Percentiles rank a stretch among this genome's conserved stretches.
phyloP scores from a whole-genome alignment of 2,329 filamentous ascomycete species.

The Pseudomassariella vexata region DNA sequence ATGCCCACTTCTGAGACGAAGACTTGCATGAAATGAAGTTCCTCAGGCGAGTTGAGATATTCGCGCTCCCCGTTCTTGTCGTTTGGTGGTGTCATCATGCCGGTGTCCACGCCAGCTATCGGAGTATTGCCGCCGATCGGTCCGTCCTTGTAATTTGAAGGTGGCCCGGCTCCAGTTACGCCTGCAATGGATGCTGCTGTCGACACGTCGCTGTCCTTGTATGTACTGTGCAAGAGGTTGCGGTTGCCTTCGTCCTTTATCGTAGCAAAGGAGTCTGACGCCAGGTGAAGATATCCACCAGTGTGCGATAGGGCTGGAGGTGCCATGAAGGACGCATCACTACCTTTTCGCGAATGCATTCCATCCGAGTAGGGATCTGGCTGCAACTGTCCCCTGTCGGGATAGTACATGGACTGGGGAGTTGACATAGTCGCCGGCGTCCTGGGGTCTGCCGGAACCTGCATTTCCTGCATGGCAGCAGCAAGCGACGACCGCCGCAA shows the following conservation, averaged over 20 bases:
- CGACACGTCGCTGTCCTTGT: slow-evolving; percentile 30
- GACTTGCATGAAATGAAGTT: slow-evolving; percentile 83
- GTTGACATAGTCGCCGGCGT: slow-evolving; percentile 16
- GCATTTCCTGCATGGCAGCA: slow-evolving; percentile 14
- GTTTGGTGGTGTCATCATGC: slow-evolving; percentile 33
- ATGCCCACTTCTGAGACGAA: slow-evolving; percentile 86
- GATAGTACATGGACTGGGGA: slow-evolving; percentile 19
- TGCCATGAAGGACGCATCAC: slow-evolving; percentile 18
- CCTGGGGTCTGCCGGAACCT: slow-evolving; percentile 14
- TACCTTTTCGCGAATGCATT: slow-evolving; percentile 20
- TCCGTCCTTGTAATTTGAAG: slow-evolving; percentile 18
- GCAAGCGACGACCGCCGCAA: slow-evolving; percentile 16
- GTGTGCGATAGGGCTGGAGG: slow-evolving; percentile 17
- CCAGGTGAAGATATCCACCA: slow-evolving; percentile 15
- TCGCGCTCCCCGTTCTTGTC: slow-evolving; percentile 43
- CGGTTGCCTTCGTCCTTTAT: slow-evolving; percentile 18
- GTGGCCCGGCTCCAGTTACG: slow-evolving; percentile 27
- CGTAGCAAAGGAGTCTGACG: slow-evolving; percentile 15
- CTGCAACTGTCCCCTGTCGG: slow-evolving; percentile 16
- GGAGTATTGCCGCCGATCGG: slow-evolving; percentile 18
- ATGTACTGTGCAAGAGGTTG: slow-evolving; percentile 16
- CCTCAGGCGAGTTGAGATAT: slow-evolving; percentile 67
- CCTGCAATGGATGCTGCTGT: slow-evolving; percentile 31
- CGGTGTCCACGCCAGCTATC: slow-evolving; percentile 19
- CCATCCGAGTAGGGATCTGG: slow-evolving; percentile 16